Percentiles rank a stretch among this genome's conserved stretches.
These are phyloP conservation scores for Gynandropsis gynandra DNA, from an alignment of 345 rosid species.

Conservation along the genomic window DNA sequence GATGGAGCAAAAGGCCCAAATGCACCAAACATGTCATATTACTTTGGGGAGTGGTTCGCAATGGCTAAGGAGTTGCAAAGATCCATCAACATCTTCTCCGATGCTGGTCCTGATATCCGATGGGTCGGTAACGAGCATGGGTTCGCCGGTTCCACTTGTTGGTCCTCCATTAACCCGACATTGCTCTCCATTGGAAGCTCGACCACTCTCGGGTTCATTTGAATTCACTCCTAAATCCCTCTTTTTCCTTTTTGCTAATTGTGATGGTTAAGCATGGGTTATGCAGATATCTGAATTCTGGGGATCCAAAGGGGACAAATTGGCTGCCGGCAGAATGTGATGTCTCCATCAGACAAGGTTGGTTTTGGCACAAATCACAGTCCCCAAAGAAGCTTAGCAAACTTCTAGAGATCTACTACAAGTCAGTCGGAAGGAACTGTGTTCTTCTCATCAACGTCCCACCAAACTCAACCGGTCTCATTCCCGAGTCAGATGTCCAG, in stretches of 20 bases:
- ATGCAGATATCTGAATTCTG: conserved; percentile 49
- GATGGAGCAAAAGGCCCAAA: conserved; percentile 62
- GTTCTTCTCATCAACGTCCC: conserved; percentile 59
- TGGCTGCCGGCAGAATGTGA: conserved; percentile 74
- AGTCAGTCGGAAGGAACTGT: conserved; percentile 61
- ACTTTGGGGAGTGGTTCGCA: conserved; percentile 62
- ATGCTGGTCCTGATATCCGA: conserved; percentile 67
- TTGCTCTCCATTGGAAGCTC: conserved; percentile 54
- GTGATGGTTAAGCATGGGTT: conserved; percentile 11
- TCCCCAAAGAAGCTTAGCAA: conserved; percentile 46
- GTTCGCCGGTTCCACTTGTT: conserved; percentile 47
- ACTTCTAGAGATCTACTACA: conserved; percentile 52
- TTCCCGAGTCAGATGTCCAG: conserved; percentile 38
- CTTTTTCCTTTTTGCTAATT: too few species aligned
- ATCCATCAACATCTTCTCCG: conserved; percentile 63
- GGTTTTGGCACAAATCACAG: conserved; percentile 68
- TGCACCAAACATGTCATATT: conserved; percentile 54
- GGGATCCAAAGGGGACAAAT: conserved; percentile 52
- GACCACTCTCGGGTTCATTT: conserved; percentile 35
- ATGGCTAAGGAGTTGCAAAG: conserved; percentile 71
- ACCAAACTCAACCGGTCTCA: conserved; percentile 58
- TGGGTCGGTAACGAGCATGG: conserved; percentile 70
- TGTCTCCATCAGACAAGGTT: conserved; percentile 50
- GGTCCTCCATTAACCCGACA: conserved; percentile 65
- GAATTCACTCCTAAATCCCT: too few species aligned